phyloP scores from a whole-genome alignment of 768 basidiomycete genomes.

The Peribolospora kevripleyi region DNA sequence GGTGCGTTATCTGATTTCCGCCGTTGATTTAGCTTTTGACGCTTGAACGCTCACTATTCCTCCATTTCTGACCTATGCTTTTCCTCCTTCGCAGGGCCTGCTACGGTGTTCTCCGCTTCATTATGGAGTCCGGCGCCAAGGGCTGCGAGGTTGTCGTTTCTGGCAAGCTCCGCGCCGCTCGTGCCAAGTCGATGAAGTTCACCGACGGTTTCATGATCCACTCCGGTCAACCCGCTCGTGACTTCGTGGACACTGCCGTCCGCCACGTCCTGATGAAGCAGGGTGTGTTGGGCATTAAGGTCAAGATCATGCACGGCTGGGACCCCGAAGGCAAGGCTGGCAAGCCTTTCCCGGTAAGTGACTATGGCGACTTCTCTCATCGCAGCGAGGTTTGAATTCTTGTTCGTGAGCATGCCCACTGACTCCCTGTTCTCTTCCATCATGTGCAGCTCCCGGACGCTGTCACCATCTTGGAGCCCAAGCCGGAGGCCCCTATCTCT shows the following conservation, averaged over 20 bases:
- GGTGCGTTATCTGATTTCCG: constrained; percentile 30
- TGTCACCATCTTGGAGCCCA: constrained; percentile 10
- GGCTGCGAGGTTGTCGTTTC: constrained; percentile 99
- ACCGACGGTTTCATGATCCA: constrained; percentile 75
- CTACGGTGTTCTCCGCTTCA: constrained; percentile 99
- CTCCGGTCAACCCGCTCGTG: constrained; percentile 86
- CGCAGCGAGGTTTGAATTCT: no score
- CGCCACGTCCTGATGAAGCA: constrained; percentile 93
- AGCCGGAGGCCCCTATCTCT: constrained; percentile 10
- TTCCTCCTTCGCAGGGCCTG: constrained; percentile 38
- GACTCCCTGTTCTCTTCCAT: background rate
- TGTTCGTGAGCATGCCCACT: no score
- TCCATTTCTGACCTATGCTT: background rate
- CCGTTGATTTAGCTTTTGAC: background rate
- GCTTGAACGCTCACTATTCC: background rate
- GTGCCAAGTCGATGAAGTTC: constrained; percentile 99
- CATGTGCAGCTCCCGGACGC: background rate
- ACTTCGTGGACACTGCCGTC: constrained; percentile 93
- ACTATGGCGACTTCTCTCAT: constrained; percentile 27
- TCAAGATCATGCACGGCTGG: constrained; percentile 97
- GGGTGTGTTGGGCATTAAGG: constrained; percentile 98
- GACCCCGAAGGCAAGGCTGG: constrained; percentile 79
- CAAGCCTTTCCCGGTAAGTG: constrained; percentile 89
- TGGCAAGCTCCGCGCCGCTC: constrained; percentile 96
- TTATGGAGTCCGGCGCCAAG: constrained; percentile 99